A percentile compares a stretch with the other conserved stretches of the same genome.
Conservation (phyloP, 345 rosid genomes). For the Gossypium ekmanianum region DNA sequence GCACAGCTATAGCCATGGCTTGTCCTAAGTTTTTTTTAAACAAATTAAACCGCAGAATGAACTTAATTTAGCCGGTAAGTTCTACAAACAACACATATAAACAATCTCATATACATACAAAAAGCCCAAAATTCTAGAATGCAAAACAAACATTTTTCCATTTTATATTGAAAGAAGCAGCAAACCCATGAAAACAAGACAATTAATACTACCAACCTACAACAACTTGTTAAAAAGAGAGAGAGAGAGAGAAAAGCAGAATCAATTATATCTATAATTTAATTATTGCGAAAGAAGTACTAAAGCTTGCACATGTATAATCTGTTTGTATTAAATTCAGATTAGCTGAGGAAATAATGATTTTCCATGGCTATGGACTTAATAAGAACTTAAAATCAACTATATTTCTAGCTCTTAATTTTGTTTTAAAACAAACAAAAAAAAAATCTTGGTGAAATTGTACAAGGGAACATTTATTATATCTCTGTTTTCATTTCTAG, state of each 20-base stretch:
- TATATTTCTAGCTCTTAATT: neutral
- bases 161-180: neutral
- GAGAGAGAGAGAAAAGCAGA: neutral
- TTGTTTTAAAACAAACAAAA: neutral
- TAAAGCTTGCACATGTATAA: neutral
- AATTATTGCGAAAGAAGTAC: neutral
- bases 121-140: neutral
- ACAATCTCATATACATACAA: slow-evolving; percentile 2
- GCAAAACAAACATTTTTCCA: neutral
- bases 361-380: neutral
- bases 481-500: neutral
- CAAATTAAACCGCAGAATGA: neutral
- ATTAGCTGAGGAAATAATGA: neutral
- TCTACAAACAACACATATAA: neutral
- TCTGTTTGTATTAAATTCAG: neutral
- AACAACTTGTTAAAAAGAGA: neutral
- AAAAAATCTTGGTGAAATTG: neutral
- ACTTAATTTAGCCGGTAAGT: neutral
- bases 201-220: slow-evolving; percentile 7
- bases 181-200: slow-evolving; percentile 2
- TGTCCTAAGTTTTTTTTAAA: slow-evolving; percentile 37
- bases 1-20: slow-evolving; percentile 64
- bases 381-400: neutral
- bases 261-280: neutral
- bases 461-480: neutral